Base-by-base conservation (phyloP, 768 basidiomycete genomes). In the Tremella mesenterica region DNA sequence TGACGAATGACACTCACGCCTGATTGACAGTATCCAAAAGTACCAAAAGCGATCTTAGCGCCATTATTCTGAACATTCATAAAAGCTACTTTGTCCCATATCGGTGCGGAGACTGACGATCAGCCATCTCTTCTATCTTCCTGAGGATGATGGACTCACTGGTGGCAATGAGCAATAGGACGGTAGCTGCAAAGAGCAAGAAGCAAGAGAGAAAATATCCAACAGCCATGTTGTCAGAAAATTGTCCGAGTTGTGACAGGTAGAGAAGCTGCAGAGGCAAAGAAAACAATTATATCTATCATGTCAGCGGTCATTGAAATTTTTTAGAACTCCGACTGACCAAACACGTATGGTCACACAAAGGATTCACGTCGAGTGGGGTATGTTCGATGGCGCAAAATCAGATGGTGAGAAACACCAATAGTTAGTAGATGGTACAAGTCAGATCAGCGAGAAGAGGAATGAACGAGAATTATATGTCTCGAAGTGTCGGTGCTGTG, bases 1-100 rank as follows among this genome's bases (percentile, higher is more conserved):
- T 50, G 16, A 12, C 5, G 9, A 21, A 12, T 20, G 7, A 21
- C 16, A 23, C 33, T 31, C 39, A 33, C 48, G n/a, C 4, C 3
- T 7, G 25, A 5, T 30, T 28, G 36, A 23, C 68, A 70, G 50
- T 67, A 70, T 14, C 68, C 68, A 23, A 70, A 70, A 2, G 59
- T 60, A 39, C 68, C 68, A 28, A 65, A 67, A 10, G 51, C 51
- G 14, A 44, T 23, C 33, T 31, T 44, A 9, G 25, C 27, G 13
- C 44, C 33, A 14, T 31, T 31, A 9, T 18, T 12, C 28, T 52
- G 28, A 52, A 70, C 46, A 43, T 67, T 44, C 2, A 70, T 53
- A 51, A 70, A 63, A 3, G 57, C 57, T 41, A 67, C 61, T 9
- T 58, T 51, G n/a, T 59, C 49, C 38, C 63, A 29, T 2, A 67